Evolutionary conservation across 2,329 filamentous ascomycete species (phyloP).

Genomic region (Cladophialophora exuberans): DNA sequence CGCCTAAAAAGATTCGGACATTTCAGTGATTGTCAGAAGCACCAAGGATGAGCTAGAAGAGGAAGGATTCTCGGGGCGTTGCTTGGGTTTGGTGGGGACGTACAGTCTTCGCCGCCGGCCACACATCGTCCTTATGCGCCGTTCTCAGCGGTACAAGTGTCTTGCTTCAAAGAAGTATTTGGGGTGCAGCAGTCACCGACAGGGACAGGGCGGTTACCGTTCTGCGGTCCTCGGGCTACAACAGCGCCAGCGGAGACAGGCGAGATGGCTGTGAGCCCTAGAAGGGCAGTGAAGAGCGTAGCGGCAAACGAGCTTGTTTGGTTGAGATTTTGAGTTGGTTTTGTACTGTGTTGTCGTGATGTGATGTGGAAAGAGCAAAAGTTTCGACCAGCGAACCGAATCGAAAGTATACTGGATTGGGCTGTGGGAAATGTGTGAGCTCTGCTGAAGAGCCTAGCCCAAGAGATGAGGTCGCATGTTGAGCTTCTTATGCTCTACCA

Average conservation of each 20-base stretch:
- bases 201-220: constrained; percentile 7
- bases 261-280: constrained; percentile 2
- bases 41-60: background rate
- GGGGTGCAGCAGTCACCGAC: constrained; percentile 7
- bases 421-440: constrained; percentile 1
- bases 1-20: background rate
- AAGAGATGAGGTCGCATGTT: background rate
- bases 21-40: constrained; percentile 1
- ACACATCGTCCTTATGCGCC: constrained; percentile 7
- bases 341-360: background rate
- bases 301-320: background rate
- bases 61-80: background rate
- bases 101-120: background rate
- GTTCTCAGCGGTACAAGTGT: constrained; percentile 8
- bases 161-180: constrained; percentile 14
- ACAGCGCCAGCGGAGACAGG: constrained; percentile 4
- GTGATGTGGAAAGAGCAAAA: background rate
- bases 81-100: background rate
- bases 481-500: background rate
- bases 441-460: constrained; percentile 2
- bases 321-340: constrained; percentile 1
- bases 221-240: constrained; percentile 9
- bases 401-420: background rate
- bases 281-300: background rate
- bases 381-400: constrained; percentile 6